Percentiles rank a stretch among this genome's conserved stretches.
phyloP scores from a whole-genome alignment of 768 basidiomycete species.

The Rhodocollybia butyracea region DNA sequence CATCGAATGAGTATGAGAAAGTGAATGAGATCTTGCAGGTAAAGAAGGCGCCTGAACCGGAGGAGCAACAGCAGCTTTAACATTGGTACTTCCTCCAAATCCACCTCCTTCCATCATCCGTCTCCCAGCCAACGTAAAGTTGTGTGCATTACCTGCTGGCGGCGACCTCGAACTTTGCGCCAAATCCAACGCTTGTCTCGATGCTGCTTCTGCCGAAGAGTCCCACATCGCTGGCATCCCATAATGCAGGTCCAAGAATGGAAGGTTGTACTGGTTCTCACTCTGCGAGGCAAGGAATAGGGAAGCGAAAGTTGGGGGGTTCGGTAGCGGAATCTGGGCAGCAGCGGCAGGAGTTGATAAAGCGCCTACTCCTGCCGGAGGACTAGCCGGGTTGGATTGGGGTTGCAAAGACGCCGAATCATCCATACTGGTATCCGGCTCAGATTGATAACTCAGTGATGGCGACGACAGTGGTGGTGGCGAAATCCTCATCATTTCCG shows the following conservation, averaged over 20 bases:
- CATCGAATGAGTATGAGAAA: not conserved
- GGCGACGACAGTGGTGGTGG: constrained; percentile 2
- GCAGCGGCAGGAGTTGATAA: constrained; percentile 2
- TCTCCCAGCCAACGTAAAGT: not conserved
- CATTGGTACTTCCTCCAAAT: not conserved
- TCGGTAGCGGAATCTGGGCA: constrained; percentile 5
- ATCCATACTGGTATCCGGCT: not conserved
- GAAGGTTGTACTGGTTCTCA: constrained; percentile 39
- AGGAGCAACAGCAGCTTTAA: not conserved
- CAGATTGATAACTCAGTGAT: constrained; percentile 5
- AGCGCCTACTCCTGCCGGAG: constrained; percentile 17
- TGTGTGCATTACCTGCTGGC: not conserved
- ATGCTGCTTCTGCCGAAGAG: not conserved
- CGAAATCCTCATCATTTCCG: constrained; percentile 22
- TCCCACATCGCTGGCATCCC: constrained; percentile 16
- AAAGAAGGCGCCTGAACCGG: not conserved
- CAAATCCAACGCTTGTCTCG: constrained; percentile 36
- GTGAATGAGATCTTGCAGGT: not conserved
- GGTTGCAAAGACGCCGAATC: not conserved
- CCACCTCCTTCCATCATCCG: not conserved
- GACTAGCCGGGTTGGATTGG: constrained; percentile 11
- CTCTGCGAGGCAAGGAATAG: constrained; percentile 11
- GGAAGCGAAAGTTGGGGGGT: constrained; percentile 15
- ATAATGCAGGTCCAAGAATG: constrained; percentile 76
- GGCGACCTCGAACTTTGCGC: constrained; percentile 15